Conservation (phyloP, 192 early-diverging fungal genomes). For the Pilaira anomala region DNA sequence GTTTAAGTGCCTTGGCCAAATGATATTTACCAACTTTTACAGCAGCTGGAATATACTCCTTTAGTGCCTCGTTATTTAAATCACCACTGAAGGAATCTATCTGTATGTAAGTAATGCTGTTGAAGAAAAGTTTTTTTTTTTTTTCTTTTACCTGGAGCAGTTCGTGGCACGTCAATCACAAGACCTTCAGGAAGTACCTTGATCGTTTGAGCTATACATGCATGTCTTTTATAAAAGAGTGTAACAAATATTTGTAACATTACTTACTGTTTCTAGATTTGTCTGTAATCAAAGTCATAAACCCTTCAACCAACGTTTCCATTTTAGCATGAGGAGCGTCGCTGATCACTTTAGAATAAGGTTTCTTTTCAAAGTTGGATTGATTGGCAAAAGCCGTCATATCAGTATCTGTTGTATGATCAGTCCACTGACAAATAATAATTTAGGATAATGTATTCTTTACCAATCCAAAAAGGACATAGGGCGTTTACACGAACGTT, state of each 20-base stretch:
- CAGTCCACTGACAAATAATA: not conserved
- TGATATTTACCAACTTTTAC: not conserved
- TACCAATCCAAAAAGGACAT: conserved; percentile 31
- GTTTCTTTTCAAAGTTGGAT: not conserved
- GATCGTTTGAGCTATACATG: conserved; percentile 8
- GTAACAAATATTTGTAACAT: not conserved
- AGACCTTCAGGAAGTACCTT: conserved; percentile 25
- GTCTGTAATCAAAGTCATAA: conserved; percentile 26
- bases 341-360: not conserved
- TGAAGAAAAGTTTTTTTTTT: not conserved
- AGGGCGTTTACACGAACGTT: conserved; percentile 32
- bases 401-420: conserved; percentile 16
- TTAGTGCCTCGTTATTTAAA: not conserved
- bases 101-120: not conserved
- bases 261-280: conserved; percentile 19
- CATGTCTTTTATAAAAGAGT: not conserved
- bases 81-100: not conserved
- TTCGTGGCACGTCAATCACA: not conserved
- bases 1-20: not conserved
- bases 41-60: not conserved
- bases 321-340: conserved; percentile 1
- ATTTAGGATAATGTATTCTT: not conserved
- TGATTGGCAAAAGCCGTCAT: not conserved
- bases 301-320: conserved; percentile 23
- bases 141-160: not conserved